Evolutionary conservation across 208 protist genomes (phyloP), one percentile per base, ranked within the genome.

Genomic region (Leishmania aethiopica): DNA sequence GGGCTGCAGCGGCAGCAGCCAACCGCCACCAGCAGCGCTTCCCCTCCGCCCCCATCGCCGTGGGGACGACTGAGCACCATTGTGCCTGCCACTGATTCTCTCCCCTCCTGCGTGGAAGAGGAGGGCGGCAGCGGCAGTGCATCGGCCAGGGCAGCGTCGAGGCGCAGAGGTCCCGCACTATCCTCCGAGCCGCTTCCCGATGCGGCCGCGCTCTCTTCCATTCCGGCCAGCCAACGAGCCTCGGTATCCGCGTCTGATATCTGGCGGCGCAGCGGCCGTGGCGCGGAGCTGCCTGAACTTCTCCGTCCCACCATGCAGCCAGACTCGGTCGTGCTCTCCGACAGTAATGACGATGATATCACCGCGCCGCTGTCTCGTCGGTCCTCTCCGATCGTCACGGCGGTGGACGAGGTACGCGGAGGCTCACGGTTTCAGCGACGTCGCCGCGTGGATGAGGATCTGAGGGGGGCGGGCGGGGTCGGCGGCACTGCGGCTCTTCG

Each of bases 21-120:
- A 10, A 32, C 62, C 47, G 40, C 47, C 40, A 8, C 45, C 47
- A 55, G 66, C 32, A 70, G 45, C 10, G 25, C 37, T 6, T 71
- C 81, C 40, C 81, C 45, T 5, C 49, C 47, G 42, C 37, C 49
- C 1, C 69, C 57, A 49, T 85, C 82, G 7, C 77, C 75, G 22
- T 79, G 42, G 77, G 77, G 82, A 15, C 71, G 77, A 40, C 47
- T 81, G 42, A 85, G 82, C 64, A 74, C 82, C 42, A 85, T 85
- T 42, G 32, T 42, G n/a, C 77, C 72, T 19, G 40, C 51, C 2
- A 22, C 19, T 0, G 72, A 81, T 32, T 53, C 75, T 47, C 53
- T 85, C 5, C 82, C 72, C 3, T 85, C 82, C 10, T 73, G 53
- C 6, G 42, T 35, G 7, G 57, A 25, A 10, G 81, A 75, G 3